Percentiles rank a stretch among this genome's conserved stretches.
phyloP scores from a whole-genome alignment of 2,329 filamentous ascomycete genomes.

The Ceratocystis lukuohia region DNA sequence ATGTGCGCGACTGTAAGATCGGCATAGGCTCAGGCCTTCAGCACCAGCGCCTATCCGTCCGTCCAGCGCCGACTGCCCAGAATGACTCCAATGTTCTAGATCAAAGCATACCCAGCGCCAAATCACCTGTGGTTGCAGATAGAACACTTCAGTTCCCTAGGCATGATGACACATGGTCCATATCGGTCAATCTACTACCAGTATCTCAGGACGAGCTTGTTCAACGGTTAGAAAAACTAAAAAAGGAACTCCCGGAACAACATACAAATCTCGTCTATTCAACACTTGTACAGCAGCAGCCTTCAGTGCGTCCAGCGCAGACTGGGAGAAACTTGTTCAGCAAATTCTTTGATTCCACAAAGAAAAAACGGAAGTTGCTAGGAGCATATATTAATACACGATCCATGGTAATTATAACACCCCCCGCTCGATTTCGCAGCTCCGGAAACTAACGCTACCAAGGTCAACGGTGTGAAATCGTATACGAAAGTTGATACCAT shows the following conservation, averaged over 20 bases:
- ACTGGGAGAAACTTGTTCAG: slow-evolving; percentile 1
- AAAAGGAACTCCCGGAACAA: slow-evolving; percentile 4
- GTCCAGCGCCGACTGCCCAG: not conserved
- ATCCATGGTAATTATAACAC: not conserved
- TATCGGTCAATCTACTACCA: too few species aligned
- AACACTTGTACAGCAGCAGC: slow-evolving; percentile 4
- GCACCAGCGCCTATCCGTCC: not conserved
- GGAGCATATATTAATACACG: not conserved
- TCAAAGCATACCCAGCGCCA: not conserved
- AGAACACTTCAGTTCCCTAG: not conserved
- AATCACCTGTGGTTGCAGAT: not conserved
- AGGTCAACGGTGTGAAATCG: not conserved
- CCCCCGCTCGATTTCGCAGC: not conserved
- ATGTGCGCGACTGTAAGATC: not conserved
- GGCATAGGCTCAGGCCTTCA: not conserved
- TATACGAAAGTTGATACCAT: slow-evolving; percentile 24
- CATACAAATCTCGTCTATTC: slow-evolving; percentile 12
- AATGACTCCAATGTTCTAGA: not conserved
- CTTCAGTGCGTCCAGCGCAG: not conserved
- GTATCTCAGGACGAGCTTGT: not conserved
- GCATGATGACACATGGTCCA: not conserved
- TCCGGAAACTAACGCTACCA: not conserved
- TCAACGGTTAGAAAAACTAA: not conserved
- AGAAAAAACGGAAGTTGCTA: not conserved
- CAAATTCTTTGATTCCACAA: not conserved